These are phyloP conservation scores for Chrysoporthe puriensis DNA, from an alignment of 2,329 filamentous ascomycete genomes.

Conservation along the genomic window DNA sequence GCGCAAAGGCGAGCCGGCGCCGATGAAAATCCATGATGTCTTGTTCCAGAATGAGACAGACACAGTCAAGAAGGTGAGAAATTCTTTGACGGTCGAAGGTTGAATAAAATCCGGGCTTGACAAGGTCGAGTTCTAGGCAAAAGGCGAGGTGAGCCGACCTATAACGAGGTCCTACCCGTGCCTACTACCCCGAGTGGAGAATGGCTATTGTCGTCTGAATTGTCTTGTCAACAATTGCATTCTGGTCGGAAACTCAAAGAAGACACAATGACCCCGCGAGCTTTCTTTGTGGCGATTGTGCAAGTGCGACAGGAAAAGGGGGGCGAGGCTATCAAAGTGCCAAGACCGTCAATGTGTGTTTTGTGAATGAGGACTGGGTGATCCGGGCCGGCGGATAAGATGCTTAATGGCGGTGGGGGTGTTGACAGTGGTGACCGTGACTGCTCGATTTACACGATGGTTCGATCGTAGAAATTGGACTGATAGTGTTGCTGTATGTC, in stretches of 20 bases:
- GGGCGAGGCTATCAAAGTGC: slow-evolving; percentile 10
- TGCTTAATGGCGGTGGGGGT: slow-evolving; percentile 14
- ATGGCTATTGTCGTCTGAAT: slow-evolving; percentile 25
- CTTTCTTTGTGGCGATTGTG: slow-evolving; percentile 21
- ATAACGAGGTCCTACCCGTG: slow-evolving; percentile 14
- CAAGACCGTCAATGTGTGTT: neutral
- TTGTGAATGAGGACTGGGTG: slow-evolving; percentile 17
- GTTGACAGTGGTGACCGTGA: slow-evolving; percentile 21
- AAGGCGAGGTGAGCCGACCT: slow-evolving; percentile 7
- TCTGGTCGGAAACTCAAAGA: slow-evolving; percentile 12
- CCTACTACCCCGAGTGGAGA: slow-evolving; percentile 18
- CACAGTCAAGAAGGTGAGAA: neutral
- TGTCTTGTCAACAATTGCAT: slow-evolving; percentile 24
- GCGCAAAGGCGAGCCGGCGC: slow-evolving; percentile 36
- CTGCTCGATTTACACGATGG: slow-evolving; percentile 16
- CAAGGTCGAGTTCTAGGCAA: neutral
- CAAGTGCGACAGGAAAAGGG: slow-evolving; percentile 1
- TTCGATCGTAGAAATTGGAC: slow-evolving; percentile 10
- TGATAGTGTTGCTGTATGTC: slow-evolving; percentile 12
- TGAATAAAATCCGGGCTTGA: neutral
- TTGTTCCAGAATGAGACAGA: neutral
- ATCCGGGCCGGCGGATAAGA: slow-evolving; percentile 28
- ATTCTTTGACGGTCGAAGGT: neutral
- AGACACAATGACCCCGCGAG: slow-evolving; percentile 6
- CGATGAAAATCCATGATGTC: slow-evolving; percentile 39